phyloP scores from a whole-genome alignment of 2,329 filamentous ascomycete species.

The Colletotrichum sublineola region DNA sequence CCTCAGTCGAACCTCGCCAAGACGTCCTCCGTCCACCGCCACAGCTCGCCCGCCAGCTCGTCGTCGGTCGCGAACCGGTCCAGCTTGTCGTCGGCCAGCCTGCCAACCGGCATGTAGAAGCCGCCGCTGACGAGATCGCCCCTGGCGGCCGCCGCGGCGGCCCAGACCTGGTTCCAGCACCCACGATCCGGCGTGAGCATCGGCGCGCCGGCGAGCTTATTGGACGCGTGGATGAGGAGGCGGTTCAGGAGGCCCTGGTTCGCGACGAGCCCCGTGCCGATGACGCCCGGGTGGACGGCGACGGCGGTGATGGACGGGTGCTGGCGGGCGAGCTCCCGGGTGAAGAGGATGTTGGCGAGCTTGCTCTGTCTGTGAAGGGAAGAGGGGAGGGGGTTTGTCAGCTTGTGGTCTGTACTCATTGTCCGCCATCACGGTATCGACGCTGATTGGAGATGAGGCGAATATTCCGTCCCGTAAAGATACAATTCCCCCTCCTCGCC shows the following conservation, averaged over 20 bases:
- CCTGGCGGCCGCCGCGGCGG: slow-evolving; percentile 45
- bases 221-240: slow-evolving; percentile 46
- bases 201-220: slow-evolving; percentile 36
- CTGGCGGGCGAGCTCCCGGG: slow-evolving; percentile 48
- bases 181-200: slow-evolving; percentile 49
- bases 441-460: too few species aligned
- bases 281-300: slow-evolving; percentile 49
- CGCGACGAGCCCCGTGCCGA: slow-evolving; percentile 48
- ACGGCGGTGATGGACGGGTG: slow-evolving; percentile 48
- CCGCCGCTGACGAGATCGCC: slow-evolving; percentile 43
- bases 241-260: slow-evolving; percentile 45
- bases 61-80: slow-evolving; percentile 45
- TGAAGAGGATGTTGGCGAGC: slow-evolving; percentile 51
- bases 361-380: slow-evolving; percentile 47
- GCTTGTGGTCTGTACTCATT: too few species aligned
- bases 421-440: too few species aligned
- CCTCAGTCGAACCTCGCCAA: slow-evolving; percentile 20
- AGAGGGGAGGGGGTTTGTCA: neutral
- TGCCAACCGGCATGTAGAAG: slow-evolving; percentile 49
- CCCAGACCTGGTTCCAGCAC: slow-evolving; percentile 51
- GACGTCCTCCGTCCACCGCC: slow-evolving; percentile 54
- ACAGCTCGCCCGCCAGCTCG: slow-evolving; percentile 52
- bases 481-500: too few species aligned
- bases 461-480: too few species aligned
- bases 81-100: slow-evolving; percentile 43